Conservation (phyloP, 2,329 filamentous ascomycete species). For the Calonectria leucothoes region DNA sequence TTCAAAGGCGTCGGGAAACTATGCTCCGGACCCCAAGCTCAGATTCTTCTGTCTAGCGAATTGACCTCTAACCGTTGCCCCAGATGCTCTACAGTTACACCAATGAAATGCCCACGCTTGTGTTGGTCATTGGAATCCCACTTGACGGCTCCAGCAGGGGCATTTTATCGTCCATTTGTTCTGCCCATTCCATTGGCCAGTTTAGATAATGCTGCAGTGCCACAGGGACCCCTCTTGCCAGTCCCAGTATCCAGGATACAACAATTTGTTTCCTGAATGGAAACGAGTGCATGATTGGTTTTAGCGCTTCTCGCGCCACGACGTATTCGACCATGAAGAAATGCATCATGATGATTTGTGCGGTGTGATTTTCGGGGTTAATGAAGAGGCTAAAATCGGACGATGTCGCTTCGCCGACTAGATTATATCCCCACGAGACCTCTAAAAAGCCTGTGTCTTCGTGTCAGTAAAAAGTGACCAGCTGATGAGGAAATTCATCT, state of each 20-base stretch:
- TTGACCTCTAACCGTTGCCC: neutral
- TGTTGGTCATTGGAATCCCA: too few relatives aligned
- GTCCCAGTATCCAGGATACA: conserved; percentile 12
- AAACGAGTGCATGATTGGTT: conserved; percentile 20
- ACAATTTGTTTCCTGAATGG: conserved; percentile 20
- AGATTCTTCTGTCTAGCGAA: neutral
- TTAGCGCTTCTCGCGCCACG: conserved; percentile 6
- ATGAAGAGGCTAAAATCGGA: conserved; percentile 26
- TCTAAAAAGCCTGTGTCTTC: neutral
- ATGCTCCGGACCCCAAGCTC: neutral
- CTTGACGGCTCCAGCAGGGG: neutral
- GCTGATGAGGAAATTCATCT: neutral
- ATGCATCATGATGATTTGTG: conserved; percentile 26
- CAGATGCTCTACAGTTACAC: neutral
- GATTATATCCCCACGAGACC: conserved; percentile 4
- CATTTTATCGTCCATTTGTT: neutral
- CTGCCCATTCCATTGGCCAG: conserved; percentile 23
- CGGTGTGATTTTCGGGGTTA: conserved; percentile 11
- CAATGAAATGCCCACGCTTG: neutral
- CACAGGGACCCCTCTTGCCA: conserved; percentile 13
- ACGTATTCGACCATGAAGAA: conserved; percentile 30
- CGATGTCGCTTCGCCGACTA: conserved; percentile 11
- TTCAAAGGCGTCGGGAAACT: too few relatives aligned
- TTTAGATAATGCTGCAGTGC: conserved; percentile 10
- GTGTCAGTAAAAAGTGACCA: neutral